phyloP scores from a whole-genome alignment of 768 basidiomycete genomes.

The Pholiota microspora region DNA sequence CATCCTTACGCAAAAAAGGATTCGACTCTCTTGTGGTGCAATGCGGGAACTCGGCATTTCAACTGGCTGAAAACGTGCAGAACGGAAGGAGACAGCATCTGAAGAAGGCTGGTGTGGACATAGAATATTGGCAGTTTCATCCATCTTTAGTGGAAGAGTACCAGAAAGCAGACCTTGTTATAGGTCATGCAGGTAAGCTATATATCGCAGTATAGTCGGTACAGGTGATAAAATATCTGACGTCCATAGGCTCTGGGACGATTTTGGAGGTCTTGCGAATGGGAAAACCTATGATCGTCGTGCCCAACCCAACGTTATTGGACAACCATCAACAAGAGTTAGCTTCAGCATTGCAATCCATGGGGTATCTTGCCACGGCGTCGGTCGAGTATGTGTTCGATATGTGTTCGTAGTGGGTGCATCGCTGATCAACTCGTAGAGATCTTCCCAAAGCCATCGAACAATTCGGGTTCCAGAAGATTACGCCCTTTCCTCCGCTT shows the following conservation, averaged over 20 bases:
- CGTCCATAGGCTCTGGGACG: constrained; percentile 79
- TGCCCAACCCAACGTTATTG: constrained; percentile 86
- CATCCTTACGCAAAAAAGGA: constrained; percentile 49
- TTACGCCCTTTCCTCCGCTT: constrained; percentile 65
- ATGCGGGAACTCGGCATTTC: constrained; percentile 67
- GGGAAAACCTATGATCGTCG: constrained; percentile 76
- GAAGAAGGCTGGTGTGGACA: constrained; percentile 40
- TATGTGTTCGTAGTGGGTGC: neutral
- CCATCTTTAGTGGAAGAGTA: constrained; percentile 67
- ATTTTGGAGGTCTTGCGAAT: constrained; percentile 84
- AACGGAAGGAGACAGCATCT: constrained; percentile 26
- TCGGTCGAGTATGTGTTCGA: constrained; percentile 51
- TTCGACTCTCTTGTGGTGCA: constrained; percentile 70
- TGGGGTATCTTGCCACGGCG: constrained; percentile 57
- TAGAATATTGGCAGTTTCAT: constrained; percentile 76
- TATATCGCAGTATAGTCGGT: neutral
- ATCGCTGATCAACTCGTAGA: constrained; percentile 27
- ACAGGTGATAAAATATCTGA: neutral
- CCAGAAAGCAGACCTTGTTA: constrained; percentile 68
- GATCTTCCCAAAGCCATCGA: constrained; percentile 54
- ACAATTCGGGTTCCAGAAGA: constrained; percentile 38
- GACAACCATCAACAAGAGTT: constrained; percentile 95
- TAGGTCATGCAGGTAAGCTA: constrained; percentile 88
- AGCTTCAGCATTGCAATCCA: constrained; percentile 59
- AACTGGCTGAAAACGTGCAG: constrained; percentile 27